A percentile compares a stretch with the other conserved stretches of the same genome.
phyloP scores from a whole-genome alignment of 192 early-diverging fungal genomes.

The Diversispora epigaea region DNA sequence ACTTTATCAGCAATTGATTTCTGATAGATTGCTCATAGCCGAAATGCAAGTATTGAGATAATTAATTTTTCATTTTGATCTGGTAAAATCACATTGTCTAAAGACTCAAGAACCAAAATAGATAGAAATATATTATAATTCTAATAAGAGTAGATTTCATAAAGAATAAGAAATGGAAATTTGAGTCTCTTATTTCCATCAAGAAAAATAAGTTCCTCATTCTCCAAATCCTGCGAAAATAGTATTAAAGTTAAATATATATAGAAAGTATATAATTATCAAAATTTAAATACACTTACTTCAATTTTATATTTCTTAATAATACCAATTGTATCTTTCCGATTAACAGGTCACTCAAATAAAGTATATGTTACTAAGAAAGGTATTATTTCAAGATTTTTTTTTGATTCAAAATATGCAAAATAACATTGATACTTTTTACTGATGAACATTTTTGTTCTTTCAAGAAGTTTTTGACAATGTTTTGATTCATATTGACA shows the following conservation, averaged over 20 bases:
- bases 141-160: neutral
- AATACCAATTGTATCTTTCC: neutral
- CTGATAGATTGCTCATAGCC: conserved; percentile 7
- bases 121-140: neutral
- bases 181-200: neutral
- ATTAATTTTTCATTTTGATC: conserved; percentile 12
- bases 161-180: conserved; percentile 4
- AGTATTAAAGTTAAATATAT: conserved; percentile 9
- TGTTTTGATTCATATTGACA: neutral
- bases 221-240: conserved; percentile 9
- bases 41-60: neutral
- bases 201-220: conserved; percentile 7
- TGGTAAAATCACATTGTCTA: conserved; percentile 1
- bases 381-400: neutral
- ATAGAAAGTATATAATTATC: conserved; percentile 5
- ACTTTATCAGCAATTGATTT: neutral
- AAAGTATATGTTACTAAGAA: neutral
- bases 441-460: neutral
- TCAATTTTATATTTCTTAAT: conserved; percentile 15
- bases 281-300: too few species aligned
- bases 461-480: neutral
- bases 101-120: neutral
- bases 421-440: conserved; percentile 4
- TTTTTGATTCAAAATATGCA: neutral
- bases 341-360: conserved; percentile 3